Evolutionary conservation across 805 yeast genomes (phyloP), one percentile per base, ranked within the genome.

Genomic region (Metschnikowia gelsemii): DNA sequence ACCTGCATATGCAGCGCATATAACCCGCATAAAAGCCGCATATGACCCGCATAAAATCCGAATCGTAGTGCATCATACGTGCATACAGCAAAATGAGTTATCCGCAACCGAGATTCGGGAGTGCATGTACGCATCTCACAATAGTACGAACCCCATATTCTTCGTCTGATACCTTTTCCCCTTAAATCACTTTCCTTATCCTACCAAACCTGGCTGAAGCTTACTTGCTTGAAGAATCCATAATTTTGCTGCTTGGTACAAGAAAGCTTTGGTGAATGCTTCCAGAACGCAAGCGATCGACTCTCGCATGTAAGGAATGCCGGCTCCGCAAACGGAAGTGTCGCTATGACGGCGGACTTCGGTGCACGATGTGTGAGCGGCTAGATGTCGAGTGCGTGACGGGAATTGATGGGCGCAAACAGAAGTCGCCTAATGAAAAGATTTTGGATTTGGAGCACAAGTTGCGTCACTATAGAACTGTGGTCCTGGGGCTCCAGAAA

Each of bases 301-400:
- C 50, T 14, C 28, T 32, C 5, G 51, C 51, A 5, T 48, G 51
- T 29, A 20, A 25, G 20, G 37, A 42, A n/a, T 48, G 51, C 32
- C 42, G 50, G 3, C n/a, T 14, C 16, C 35, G 50, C 12, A 42
- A 46, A 18, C 32, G 45, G 17, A 35, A 26, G 27, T 45, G 50
- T 22, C 21, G 21, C 9, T 32, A 19, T 7, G 29, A 23, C 18
- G 43, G 30, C 3, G 25, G 29, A 7, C 17, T 20, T 5, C 21
- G 35, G 7, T 48, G 51, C 35, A 37, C 21, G n/a, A 20, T 34
- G 11, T 48, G 51, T 22, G 28, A 12, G 26, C 35, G 40, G 25
- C 42, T 29, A 19, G 18, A 37, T 20, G 26, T 37, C 24, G 38
- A 40, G 25, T 48, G 51, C 18, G 42, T 40, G 26, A 16, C 28